Evolutionary conservation across 1,284 basidiomycete genomes (phyloP).

Genomic region (Cutaneotrichosporon dermatis): DNA sequence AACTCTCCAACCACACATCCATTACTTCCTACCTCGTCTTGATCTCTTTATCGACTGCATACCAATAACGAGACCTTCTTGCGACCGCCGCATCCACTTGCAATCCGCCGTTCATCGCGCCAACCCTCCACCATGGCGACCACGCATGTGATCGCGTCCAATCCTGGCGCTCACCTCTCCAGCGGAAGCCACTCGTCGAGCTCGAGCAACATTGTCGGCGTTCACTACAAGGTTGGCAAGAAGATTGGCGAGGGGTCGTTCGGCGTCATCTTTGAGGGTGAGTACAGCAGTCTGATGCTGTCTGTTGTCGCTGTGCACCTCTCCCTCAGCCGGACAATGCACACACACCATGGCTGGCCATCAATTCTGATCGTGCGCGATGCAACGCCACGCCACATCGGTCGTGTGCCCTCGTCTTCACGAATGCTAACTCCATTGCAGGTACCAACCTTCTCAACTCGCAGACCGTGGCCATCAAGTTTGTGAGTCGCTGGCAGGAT

Average conservation of each 20-base stretch:
- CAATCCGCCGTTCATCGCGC: constrained; percentile 4
- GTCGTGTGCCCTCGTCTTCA: not conserved
- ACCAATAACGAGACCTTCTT: not conserved
- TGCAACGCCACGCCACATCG: too few species aligned
- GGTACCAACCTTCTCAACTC: constrained; percentile 92
- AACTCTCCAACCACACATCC: not conserved
- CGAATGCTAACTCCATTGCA: constrained; percentile 39
- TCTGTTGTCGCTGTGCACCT: too few species aligned
- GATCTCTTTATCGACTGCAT: not conserved
- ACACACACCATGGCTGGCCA: too few species aligned
- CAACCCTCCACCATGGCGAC: constrained; percentile 37
- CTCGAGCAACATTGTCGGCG: constrained; percentile 52
- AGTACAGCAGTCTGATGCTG: not conserved
- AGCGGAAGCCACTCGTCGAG: constrained; percentile 39
- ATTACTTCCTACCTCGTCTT: not conserved
- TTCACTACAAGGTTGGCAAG: constrained; percentile 59
- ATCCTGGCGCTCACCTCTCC: constrained; percentile 42
- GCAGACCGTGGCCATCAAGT: constrained; percentile 96
- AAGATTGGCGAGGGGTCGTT: constrained; percentile 75
- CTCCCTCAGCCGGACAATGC: too few species aligned
- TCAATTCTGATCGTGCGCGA: too few species aligned
- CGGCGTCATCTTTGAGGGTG: constrained; percentile 94
- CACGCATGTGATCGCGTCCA: constrained; percentile 49
- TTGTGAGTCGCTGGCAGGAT: constrained; percentile 59
- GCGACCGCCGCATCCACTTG: not conserved